A percentile compares a stretch with the other conserved stretches of the same genome.
These are phyloP conservation scores for Scheffersomyces lignicola DNA, from an alignment of 1,139 yeast genomes.

Conservation along the genomic window DNA sequence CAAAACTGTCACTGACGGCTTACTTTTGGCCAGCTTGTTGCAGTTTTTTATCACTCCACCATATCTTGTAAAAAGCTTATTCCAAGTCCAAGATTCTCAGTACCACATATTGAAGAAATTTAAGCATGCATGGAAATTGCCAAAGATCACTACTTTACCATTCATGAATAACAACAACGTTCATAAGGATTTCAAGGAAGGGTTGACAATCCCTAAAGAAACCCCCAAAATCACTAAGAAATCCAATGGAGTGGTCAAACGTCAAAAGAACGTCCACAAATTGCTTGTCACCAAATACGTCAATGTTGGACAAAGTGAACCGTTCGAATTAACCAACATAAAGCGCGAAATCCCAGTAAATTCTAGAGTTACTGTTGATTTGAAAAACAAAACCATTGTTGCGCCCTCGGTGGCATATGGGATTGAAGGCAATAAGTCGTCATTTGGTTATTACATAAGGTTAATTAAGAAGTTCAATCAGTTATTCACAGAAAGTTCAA, in stretches of 20 bases:
- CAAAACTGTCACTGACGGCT: conserved; percentile 29
- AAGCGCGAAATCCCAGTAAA: conserved; percentile 70
- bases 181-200: conserved; percentile 53
- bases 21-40: conserved; percentile 66
- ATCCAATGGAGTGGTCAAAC: conserved; percentile 23
- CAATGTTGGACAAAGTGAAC: conserved; percentile 64
- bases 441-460: conserved; percentile 79
- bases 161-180: conserved; percentile 58
- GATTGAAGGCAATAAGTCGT: conserved; percentile 52
- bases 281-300: conserved; percentile 67
- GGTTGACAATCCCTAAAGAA: conserved; percentile 63
- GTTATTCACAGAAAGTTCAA: conserved; percentile 69
- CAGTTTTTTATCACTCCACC: conserved; percentile 89
- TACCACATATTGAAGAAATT: conserved; percentile 37
- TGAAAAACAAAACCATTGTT: conserved; percentile 60
- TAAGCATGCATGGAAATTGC: conserved; percentile 66
- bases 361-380: conserved; percentile 79
- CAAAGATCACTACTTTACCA: conserved; percentile 72
- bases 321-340: conserved; percentile 50
- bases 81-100: conserved; percentile 34
- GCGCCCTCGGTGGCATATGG: conserved; percentile 76
- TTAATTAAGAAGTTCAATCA: conserved; percentile 60
- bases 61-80: conserved; percentile 66
- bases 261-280: conserved; percentile 48
- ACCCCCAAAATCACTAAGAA: conserved; percentile 40